A percentile compares a stretch with the other conserved stretches of the same genome.
phyloP scores from a whole-genome alignment of 495 filamentous ascomycete species.

The Filosporella fistucella region DNA sequence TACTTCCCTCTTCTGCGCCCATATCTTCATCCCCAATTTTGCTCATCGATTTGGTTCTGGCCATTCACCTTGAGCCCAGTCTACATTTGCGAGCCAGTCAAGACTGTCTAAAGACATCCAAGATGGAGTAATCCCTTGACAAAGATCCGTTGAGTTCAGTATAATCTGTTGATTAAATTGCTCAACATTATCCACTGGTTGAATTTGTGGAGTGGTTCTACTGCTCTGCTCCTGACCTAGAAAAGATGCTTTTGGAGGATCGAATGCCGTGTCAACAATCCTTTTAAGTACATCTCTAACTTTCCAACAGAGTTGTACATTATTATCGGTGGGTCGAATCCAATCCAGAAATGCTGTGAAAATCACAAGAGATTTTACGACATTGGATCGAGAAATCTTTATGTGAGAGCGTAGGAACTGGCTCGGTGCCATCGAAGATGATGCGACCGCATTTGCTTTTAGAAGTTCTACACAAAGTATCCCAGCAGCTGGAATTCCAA shows the following conservation, averaged over 20 bases:
- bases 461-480: conserved; percentile 14
- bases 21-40: too few species aligned
- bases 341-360: conserved; percentile 16
- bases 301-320: conserved; percentile 5
- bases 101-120: neutral
- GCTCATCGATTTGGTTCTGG: neutral
- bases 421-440: neutral
- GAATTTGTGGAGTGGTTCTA: neutral
- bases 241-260: neutral
- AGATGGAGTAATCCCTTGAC: neutral
- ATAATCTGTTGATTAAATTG: neutral
- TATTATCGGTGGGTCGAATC: conserved; percentile 15
- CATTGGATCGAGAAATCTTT: conserved; percentile 9
- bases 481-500: conserved; percentile 12
- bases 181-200: neutral
- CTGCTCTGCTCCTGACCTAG: neutral
- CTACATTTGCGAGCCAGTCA: neutral
- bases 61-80: neutral
- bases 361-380: conserved; percentile 6
- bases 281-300: conserved; percentile 5
- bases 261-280: conserved; percentile 7
- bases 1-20: too few species aligned
- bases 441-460: neutral
- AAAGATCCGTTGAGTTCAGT: neutral
- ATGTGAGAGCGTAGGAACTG: neutral